These are phyloP conservation scores for Neopestalotiopsis rosae DNA, from an alignment of 2,329 filamentous ascomycete genomes.

Conservation along the genomic window DNA sequence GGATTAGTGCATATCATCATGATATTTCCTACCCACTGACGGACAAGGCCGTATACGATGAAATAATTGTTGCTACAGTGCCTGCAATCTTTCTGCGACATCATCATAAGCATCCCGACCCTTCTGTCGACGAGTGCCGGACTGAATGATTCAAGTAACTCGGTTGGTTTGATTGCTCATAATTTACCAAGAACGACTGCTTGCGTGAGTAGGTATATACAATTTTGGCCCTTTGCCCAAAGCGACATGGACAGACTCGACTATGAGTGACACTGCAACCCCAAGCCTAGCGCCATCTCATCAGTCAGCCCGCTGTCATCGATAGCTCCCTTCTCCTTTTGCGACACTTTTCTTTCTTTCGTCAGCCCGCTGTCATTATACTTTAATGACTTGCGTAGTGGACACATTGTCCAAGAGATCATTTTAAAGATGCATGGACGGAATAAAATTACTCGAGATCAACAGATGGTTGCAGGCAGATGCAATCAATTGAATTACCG, in stretches of 20 bases:
- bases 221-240: not conserved
- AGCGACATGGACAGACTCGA: not conserved
- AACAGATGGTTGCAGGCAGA: too few relatives aligned
- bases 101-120: not conserved
- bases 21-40: not conserved
- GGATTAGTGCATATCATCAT: not conserved
- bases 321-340: not conserved
- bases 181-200: conserved; percentile 1
- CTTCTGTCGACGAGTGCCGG: not conserved
- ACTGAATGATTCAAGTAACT: not conserved
- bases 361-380: conserved; percentile 2
- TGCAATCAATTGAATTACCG: too few relatives aligned
- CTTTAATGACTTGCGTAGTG: not conserved
- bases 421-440: not conserved
- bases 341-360: not conserved
- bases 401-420: not conserved
- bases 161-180: not conserved
- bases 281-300: conserved; percentile 2
- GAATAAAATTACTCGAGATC: too few relatives aligned
- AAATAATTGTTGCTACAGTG: not conserved
- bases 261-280: not conserved
- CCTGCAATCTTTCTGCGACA: not conserved
- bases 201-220: not conserved
- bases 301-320: conserved; percentile 2
- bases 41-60: not conserved